Base-by-base conservation (phyloP, 768 basidiomycete genomes). In the Panaeolus papilionaceus region DNA sequence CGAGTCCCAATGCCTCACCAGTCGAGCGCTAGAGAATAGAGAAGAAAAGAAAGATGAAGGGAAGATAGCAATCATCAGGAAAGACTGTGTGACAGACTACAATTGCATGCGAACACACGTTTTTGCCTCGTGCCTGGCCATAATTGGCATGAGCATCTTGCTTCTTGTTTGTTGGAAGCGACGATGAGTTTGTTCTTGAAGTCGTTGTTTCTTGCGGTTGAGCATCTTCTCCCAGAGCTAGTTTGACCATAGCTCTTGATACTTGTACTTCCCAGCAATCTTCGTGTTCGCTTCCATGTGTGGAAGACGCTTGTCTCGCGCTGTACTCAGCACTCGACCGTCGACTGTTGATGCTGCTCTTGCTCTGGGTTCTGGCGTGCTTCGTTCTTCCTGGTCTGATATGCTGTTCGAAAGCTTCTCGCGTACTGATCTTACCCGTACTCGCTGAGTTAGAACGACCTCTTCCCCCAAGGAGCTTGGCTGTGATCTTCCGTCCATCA, bases 271-370 rank as follows among this genome's bases (percentile, higher is more conserved):
- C 86, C 89, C 89, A 90, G 65, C 81, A 82, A 37, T 78, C 81
- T 40, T 80, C 80, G 47, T 77, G 75, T 14, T 73, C 79, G 10
- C 72, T 77, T 63, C 67, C 69, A 40, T 75, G 64, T 33, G 74
- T 68, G 33, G 73, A 77, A 33, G 78, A 73, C 42, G 85, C 88
- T 71, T 85, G 84, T 64, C 80, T 74, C 18, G 87, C 81, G 61
- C 81, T 87, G 78, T 85, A 88, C 63, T 89, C 88, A 33, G 89
- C 88, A 70, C 88, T 89, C 54, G 79, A 77, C 54, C 88, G 81
- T 71, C 88, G 79, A 63, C 79, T 80, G 66, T 78, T 78, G 16
- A 66, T 74, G 38, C 75, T 77, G 66, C 70, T 75, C 68, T 76
- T 80, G 69, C 80, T 81, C 42, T 73, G 68, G n/a, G 77, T 75